A percentile compares a stretch with the other conserved stretches of the same genome.
Conservation (phyloP, 2,329 filamentous ascomycete genomes). For the Fusarium pseudograminearum region DNA sequence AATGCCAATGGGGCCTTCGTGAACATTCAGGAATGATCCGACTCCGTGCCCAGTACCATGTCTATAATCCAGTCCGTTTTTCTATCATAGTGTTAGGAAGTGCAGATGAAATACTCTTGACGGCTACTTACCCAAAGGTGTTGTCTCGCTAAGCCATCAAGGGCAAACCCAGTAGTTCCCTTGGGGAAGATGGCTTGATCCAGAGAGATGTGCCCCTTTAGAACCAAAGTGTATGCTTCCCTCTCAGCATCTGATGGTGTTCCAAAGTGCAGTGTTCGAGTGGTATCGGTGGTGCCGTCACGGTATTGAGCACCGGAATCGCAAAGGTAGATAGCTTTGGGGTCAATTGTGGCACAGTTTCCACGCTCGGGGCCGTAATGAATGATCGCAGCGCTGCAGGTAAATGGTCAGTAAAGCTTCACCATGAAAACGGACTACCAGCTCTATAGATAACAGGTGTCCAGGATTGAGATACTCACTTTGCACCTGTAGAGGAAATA, state of each 20-base stretch:
- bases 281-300: conserved; percentile 96
- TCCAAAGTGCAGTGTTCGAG: conserved; percentile 92
- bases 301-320: conserved; percentile 97
- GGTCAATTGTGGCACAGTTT: conserved; percentile 85
- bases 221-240: conserved; percentile 90
- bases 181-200: conserved; percentile 92
- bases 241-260: conserved; percentile 84
- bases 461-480: conserved; percentile 59
- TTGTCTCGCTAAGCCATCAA: conserved; percentile 90
- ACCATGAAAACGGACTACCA: not conserved
- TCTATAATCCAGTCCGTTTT: conserved; percentile 87
- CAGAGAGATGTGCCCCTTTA: conserved; percentile 93
- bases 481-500: conserved; percentile 91
- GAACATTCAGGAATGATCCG: conserved; percentile 94
- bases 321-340: conserved; percentile 88
- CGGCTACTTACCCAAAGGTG: conserved; percentile 80
- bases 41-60: conserved; percentile 97
- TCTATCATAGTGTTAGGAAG: conserved; percentile 47
- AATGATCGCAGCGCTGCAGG: conserved; percentile 85
- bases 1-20: conserved; percentile 96
- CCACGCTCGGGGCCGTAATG: conserved; percentile 93
- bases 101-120: not conserved
- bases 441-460: not conserved
- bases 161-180: conserved; percentile 91
- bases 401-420: conserved; percentile 5